Evolutionary conservation across 768 basidiomycete species (phyloP).

Genomic region (Gelatoporia subvermispora): DNA sequence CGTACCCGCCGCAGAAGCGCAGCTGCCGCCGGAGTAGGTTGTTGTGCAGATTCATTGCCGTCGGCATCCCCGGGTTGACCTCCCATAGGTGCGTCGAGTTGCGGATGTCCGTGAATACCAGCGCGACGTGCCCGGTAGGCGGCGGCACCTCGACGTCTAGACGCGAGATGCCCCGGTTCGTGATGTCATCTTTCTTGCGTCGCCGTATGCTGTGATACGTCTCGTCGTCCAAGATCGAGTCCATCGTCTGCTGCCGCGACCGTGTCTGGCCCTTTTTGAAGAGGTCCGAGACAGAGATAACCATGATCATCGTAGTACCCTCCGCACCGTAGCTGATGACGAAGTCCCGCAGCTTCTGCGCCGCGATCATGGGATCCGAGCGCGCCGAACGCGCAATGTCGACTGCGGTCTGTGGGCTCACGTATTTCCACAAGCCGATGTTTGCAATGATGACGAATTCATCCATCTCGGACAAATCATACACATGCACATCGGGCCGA

Average conservation of each 20-base stretch:
- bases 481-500: conserved; percentile 68
- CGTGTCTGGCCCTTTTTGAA: conserved; percentile 45
- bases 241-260: conserved; percentile 41
- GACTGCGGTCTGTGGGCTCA: conserved; percentile 92
- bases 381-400: conserved; percentile 83
- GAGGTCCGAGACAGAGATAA: conserved; percentile 76
- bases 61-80: conserved; percentile 90
- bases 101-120: conserved; percentile 97
- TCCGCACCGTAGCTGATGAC: conserved; percentile 95
- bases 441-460: conserved; percentile 97
- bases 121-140: conserved; percentile 80
- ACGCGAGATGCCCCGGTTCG: conserved; percentile 54
- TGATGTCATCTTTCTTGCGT: conserved; percentile 43
- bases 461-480: conserved; percentile 74
- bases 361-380: conserved; percentile 79
- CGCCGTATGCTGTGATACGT: conserved; percentile 26
- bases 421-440: conserved; percentile 87
- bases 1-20: conserved; percentile 90
- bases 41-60: conserved; percentile 90
- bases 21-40: conserved; percentile 77
- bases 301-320: conserved; percentile 97
- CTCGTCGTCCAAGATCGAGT: conserved; percentile 40
- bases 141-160: conserved; percentile 78
- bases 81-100: conserved; percentile 98
- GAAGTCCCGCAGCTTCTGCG: conserved; percentile 94